Evolutionary conservation across 2,329 filamentous ascomycete species (phyloP), one percentile per base, ranked within the genome.

Genomic region (Coniochaeta ligniaria): DNA sequence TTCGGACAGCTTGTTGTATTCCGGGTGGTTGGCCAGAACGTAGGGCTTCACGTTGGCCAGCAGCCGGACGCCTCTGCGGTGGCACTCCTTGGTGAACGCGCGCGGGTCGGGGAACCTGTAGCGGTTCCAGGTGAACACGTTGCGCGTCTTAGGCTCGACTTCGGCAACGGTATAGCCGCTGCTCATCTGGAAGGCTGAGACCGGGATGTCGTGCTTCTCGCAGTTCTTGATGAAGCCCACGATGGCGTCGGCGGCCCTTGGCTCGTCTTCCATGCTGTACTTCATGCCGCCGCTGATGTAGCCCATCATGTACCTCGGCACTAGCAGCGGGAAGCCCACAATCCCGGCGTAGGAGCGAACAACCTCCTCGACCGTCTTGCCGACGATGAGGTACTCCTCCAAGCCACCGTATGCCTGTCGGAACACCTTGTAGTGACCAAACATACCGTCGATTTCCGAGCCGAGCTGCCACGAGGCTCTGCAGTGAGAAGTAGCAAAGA

Each of bases 11-110:
- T 81, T 83, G 35, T 82, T 64, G 65, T 90, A 91, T 57, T 84
- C 84, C 0, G 88, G 88, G 63, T 91, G 89, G 31, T 76, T 89
- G 0, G 75, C 80, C 1, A 91, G 76, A 0, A 91, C 78, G 67
- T 91, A 91, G 0, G 88, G 88, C 72, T 91, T 91, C 64, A 91
- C 83, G 64, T 91, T 91, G 22, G 86, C 84, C 41, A 91, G 79
- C 9, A 91, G 74, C 0, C 88, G 79, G 63, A 92, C 87, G 0
- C 88, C 88, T 20, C 82, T 79, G 43, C 76, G 75, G 67, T 89
- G 87, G 64, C 84, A 88, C 54, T 83, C 80, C 11, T 79, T 74
- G 35, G 87, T 81, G 72, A 87, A 91, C 0, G 73, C 82, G 60
- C 86, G 79, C 0, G 88, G 88, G 59, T 90, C 80, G 0, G 88